phyloP scores from a whole-genome alignment of 1,284 basidiomycete species.

The Cutaneotrichosporon cutaneum region DNA sequence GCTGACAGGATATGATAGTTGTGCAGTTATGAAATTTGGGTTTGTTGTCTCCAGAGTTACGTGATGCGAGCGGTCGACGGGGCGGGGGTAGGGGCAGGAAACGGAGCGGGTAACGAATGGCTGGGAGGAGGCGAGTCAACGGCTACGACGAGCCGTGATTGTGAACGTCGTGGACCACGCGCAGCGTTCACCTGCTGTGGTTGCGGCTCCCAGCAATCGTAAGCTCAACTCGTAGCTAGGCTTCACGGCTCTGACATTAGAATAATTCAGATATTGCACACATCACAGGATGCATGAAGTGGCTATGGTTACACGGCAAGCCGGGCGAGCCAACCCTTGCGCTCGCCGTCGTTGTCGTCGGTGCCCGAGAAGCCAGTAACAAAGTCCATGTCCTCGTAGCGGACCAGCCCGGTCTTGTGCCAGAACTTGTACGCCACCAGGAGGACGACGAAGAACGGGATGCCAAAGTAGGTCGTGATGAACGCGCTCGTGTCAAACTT shows the following conservation, averaged over 20 bases:
- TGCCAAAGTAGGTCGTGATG: slow-evolving; percentile 33
- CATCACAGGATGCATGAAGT: too few species aligned
- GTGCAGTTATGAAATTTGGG: not conserved
- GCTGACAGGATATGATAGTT: not conserved
- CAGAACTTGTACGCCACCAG: slow-evolving; percentile 23
- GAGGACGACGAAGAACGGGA: slow-evolving; percentile 32
- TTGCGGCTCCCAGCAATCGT: too few species aligned
- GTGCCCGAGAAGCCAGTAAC: slow-evolving; percentile 24
- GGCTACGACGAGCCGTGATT: too few species aligned
- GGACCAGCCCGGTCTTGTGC: slow-evolving; percentile 9
- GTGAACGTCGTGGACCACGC: too few species aligned
- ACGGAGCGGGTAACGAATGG: too few species aligned
- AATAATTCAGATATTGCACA: too few species aligned
- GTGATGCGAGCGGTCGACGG: too few species aligned
- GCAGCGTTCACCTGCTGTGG: too few species aligned
- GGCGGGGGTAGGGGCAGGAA: too few species aligned
- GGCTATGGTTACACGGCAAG: not conserved
- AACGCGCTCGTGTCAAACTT: slow-evolving; percentile 41
- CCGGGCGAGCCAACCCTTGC: slow-evolving; percentile 4
- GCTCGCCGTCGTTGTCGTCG: not conserved
- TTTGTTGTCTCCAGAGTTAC: not conserved
- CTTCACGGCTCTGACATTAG: too few species aligned
- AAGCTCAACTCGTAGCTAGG: too few species aligned
- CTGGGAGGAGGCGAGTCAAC: too few species aligned
- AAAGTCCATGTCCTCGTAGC: slow-evolving; percentile 22